A percentile compares a stretch with the other conserved stretches of the same genome.
Conservation (phyloP, 768 basidiomycete species). For the Suillus luteus region DNA sequence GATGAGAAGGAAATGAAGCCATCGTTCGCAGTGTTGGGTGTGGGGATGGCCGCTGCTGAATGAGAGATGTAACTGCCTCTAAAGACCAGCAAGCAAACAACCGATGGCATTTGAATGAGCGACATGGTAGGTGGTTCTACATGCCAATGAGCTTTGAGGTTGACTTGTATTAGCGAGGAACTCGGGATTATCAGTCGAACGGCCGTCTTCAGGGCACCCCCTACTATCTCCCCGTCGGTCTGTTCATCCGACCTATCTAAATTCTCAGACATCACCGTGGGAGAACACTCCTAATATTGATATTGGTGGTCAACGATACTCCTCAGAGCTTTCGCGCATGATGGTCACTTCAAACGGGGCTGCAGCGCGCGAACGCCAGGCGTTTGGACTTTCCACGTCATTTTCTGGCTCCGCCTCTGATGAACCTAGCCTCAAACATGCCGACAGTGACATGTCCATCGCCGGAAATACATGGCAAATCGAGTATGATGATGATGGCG, state of each 20-base stretch:
- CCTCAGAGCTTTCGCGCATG: constrained; percentile 31
- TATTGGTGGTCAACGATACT: constrained; percentile 19
- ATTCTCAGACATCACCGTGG: not conserved
- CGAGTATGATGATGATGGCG: constrained; percentile 26
- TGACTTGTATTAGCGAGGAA: not conserved
- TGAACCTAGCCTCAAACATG: constrained; percentile 29
- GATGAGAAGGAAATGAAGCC: no score
- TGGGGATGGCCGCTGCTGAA: no score
- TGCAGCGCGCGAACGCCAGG: constrained; percentile 48
- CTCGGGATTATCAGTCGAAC: not conserved
- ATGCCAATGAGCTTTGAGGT: not conserved
- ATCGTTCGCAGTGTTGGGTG: no score
- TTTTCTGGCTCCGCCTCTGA: constrained; percentile 18
- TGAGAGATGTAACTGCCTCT: no score
- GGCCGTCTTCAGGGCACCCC: not conserved
- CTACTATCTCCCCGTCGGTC: not conserved
- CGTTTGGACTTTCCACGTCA: constrained; percentile 54
- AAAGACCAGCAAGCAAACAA: not conserved
- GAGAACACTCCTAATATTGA: not conserved
- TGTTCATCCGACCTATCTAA: not conserved
- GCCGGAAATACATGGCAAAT: constrained; percentile 43
- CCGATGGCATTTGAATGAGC: not conserved
- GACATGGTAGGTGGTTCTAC: not conserved
- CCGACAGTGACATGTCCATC: constrained; percentile 50
- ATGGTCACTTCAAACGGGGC: constrained; percentile 34